Evolutionary conservation across 2,329 filamentous ascomycete genomes (phyloP).

Genomic region (Bipolaris bicolor): DNA sequence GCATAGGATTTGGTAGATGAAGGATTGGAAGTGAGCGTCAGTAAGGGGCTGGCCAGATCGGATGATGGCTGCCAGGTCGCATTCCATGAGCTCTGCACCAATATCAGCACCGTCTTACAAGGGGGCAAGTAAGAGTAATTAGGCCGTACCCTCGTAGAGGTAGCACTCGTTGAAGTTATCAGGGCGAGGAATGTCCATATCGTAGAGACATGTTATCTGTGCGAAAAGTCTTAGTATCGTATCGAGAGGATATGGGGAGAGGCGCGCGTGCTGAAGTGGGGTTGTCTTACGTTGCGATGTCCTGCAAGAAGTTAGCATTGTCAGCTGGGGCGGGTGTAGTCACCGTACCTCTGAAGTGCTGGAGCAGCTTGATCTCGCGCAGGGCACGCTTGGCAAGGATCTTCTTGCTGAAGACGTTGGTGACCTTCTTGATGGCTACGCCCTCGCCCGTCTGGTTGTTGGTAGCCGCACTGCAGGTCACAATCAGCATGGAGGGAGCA

Average conservation of each 20-base stretch:
- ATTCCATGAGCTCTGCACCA: conserved; percentile 91
- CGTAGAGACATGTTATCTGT: conserved; percentile 97
- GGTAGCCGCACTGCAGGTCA: conserved; percentile 75
- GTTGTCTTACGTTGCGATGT: conserved; percentile 54
- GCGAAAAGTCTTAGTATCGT: conserved; percentile 47
- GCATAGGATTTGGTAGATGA: conserved; percentile 99
- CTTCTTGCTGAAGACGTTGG: conserved; percentile 99
- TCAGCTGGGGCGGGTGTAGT: conserved; percentile 1
- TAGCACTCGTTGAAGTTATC: conserved; percentile 99
- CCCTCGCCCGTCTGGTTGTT: conserved; percentile 91
- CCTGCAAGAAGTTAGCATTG: conserved; percentile 43
- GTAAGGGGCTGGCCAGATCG: conserved; percentile 95
- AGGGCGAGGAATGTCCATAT: conserved; percentile 98
- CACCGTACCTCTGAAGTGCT: conserved; percentile 78
- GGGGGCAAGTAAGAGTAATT: not conserved
- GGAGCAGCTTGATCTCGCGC: conserved; percentile 97
- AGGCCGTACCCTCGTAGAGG: conserved; percentile 82
- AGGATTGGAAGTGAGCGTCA: conserved; percentile 98
- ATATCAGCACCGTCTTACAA: conserved; percentile 27
- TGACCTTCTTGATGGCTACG: conserved; percentile 99
- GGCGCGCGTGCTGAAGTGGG: conserved; percentile 58
- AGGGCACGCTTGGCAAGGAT: conserved; percentile 97
- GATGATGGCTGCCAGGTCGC: conserved; percentile 96
- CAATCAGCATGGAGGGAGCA: conserved; percentile 26
- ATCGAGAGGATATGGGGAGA: conserved; percentile 4